Conservation (phyloP, 2,329 filamentous ascomycete genomes). For the Ampelomyces quisqualis region DNA sequence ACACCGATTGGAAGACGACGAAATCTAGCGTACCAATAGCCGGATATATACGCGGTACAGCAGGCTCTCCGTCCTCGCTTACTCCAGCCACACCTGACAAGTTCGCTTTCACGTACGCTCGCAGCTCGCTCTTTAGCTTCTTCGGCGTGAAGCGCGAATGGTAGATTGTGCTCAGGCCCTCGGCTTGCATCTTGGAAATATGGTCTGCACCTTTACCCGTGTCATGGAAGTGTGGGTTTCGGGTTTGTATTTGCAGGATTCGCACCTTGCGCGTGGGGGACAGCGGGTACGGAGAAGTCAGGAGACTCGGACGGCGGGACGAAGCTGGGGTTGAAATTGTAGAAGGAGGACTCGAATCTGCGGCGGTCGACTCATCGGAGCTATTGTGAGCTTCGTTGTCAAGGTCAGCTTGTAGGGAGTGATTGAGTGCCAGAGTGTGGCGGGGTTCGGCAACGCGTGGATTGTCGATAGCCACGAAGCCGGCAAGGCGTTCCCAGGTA, state of each 20-base stretch:
- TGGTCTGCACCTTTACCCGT: slow-evolving; percentile 12
- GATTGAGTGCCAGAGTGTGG: background rate
- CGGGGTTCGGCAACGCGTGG: background rate
- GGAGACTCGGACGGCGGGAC: background rate
- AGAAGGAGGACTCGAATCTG: background rate
- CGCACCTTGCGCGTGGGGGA: slow-evolving; percentile 1
- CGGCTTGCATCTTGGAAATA: slow-evolving; percentile 13
- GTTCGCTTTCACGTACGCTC: slow-evolving; percentile 3
- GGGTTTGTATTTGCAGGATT: slow-evolving; percentile 16
- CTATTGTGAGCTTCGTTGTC: background rate
- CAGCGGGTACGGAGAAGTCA: background rate
- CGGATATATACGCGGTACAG: background rate
- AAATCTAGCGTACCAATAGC: background rate
- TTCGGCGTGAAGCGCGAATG: slow-evolving; percentile 7
- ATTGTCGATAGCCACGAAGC: background rate
- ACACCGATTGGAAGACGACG: background rate
- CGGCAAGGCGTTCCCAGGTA: slow-evolving; percentile 8
- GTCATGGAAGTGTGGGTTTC: slow-evolving; percentile 18
- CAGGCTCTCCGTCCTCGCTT: background rate
- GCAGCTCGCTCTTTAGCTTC: slow-evolving; percentile 7
- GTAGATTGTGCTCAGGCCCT: slow-evolving; percentile 18
- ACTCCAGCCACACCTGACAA: background rate
- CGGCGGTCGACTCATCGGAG: background rate
- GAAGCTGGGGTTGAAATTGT: background rate
- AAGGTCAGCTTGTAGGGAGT: background rate